Evolutionary conservation across 148 eudicot genomes (phyloP).

Genomic region (Amaranthus hypochondriacus): DNA sequence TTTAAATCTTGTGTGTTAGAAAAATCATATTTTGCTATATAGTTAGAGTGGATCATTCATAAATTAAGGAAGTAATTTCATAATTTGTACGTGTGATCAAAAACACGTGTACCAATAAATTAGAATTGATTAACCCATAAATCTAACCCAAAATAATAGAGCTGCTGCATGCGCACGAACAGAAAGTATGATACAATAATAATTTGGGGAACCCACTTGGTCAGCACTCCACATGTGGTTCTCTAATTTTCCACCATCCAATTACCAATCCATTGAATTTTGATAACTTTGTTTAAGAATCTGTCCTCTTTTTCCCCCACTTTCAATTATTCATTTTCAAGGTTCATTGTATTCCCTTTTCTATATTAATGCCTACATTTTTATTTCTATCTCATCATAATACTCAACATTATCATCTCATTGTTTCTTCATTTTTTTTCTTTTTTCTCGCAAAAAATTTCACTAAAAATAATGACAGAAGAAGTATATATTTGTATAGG

Average conservation of each 20-base stretch:
- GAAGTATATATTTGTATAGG: slow-evolving; percentile 16
- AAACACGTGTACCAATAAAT: too few species aligned
- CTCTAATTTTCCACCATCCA: background rate
- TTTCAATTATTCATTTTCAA: slow-evolving; percentile 1
- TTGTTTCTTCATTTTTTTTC: background rate
- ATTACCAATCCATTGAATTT: slow-evolving; percentile 7
- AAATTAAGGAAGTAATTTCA: too few species aligned
- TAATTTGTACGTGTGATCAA: too few species aligned
- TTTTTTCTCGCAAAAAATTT: background rate
- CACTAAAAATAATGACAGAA: background rate
- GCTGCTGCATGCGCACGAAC: slow-evolving; percentile 1
- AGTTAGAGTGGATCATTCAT: too few species aligned
- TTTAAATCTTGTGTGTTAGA: too few species aligned
- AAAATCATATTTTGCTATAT: too few species aligned
- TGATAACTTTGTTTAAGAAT: background rate
- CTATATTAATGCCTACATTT: too few species aligned
- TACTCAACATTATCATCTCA: background rate
- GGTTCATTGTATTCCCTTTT: slow-evolving; percentile 3
- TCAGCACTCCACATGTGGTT: slow-evolving; percentile 3
- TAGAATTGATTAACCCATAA: too few species aligned
- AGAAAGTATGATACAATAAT: background rate
- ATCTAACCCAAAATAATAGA: background rate
- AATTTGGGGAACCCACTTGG: background rate
- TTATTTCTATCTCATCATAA: background rate
- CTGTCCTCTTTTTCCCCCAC: background rate